Percentiles rank a stretch among this genome's conserved stretches.
phyloP scores from a whole-genome alignment of 352 stramenopile genomes.

The Phytophthora sp. region DNA sequence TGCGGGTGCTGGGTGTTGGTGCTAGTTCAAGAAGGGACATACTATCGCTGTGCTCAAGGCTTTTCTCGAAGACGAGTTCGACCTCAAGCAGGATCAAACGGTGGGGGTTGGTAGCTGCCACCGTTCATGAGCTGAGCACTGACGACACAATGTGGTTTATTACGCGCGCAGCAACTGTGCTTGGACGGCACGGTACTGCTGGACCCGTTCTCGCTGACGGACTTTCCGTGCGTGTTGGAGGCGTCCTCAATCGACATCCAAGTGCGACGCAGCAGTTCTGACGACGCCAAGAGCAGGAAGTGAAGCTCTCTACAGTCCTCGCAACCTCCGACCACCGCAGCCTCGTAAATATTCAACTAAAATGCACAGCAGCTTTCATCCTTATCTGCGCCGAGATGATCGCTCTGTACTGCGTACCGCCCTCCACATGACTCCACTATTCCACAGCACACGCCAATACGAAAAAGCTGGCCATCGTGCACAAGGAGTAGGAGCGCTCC shows the following conservation, averaged over 20 bases:
- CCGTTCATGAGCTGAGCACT: too few relatives aligned
- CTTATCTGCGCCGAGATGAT: too few relatives aligned
- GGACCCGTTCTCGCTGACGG: slow-evolving; percentile 68
- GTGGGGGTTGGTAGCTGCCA: slow-evolving; percentile 29
- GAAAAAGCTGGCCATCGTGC: slow-evolving; percentile 66
- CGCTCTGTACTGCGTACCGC: too few relatives aligned
- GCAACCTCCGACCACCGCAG: too few relatives aligned
- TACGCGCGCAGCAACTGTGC: slow-evolving; percentile 57
- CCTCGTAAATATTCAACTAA: too few relatives aligned
- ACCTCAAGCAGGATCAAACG: slow-evolving; percentile 39
- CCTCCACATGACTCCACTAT: too few relatives aligned
- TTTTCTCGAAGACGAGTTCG: slow-evolving; percentile 63
- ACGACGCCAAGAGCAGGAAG: slow-evolving; percentile 27
- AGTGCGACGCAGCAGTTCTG: slow-evolving; percentile 34
- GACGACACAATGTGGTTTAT: too few relatives aligned
- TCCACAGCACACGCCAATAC: too few relatives aligned
- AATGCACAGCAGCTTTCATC: too few relatives aligned
- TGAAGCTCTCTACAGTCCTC: too few relatives aligned
- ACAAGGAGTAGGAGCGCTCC: slow-evolving; percentile 60
- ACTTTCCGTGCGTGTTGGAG: slow-evolving; percentile 52
- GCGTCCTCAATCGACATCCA: slow-evolving; percentile 46
- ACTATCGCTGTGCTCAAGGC: slow-evolving; percentile 65
- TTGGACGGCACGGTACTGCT: slow-evolving; percentile 48
- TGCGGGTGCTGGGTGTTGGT: neutral
- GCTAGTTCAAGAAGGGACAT: slow-evolving; percentile 72